Evolutionary conservation across 2,329 filamentous ascomycete species (phyloP).

Genomic region (Fusarium globosum): DNA sequence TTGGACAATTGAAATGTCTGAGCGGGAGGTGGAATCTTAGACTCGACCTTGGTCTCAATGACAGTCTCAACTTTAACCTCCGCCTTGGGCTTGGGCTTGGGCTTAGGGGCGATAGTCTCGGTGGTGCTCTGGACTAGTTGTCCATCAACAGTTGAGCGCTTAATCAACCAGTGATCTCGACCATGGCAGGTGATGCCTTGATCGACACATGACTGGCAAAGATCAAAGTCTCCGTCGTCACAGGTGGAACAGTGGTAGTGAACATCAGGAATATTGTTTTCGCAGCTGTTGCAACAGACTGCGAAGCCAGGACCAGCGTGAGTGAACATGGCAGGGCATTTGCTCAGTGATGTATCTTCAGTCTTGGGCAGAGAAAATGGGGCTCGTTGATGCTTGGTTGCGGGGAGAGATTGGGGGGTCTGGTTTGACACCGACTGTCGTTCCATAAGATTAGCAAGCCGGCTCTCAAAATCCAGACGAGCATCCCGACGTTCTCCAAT

Average conservation of each 20-base stretch:
- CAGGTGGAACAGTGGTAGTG: slow-evolving; percentile 97
- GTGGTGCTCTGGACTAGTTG: slow-evolving; percentile 86
- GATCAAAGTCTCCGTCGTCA: slow-evolving; percentile 92
- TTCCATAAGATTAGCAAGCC: slow-evolving; percentile 44
- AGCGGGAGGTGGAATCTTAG: slow-evolving; percentile 36
- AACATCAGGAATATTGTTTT: slow-evolving; percentile 77
- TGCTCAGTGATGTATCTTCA: neutral
- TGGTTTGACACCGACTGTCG: slow-evolving; percentile 29
- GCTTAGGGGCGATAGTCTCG: slow-evolving; percentile 78
- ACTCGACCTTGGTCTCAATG: slow-evolving; percentile 33
- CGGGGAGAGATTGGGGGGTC: neutral
- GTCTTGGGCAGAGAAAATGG: slow-evolving; percentile 16
- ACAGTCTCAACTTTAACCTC: slow-evolving; percentile 39
- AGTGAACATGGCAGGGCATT: slow-evolving; percentile 19
- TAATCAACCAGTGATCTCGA: slow-evolving; percentile 91
- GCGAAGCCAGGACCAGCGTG: slow-evolving; percentile 65
- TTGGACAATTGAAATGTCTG: slow-evolving; percentile 30
- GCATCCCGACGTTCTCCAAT: slow-evolving; percentile 38
- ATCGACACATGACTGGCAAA: slow-evolving; percentile 84
- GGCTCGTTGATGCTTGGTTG: neutral
- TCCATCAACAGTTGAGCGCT: slow-evolving; percentile 83
- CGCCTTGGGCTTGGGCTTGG: slow-evolving; percentile 40
- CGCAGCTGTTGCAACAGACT: slow-evolving; percentile 95
- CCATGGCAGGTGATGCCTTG: slow-evolving; percentile 81
- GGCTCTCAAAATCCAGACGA: slow-evolving; percentile 44